These are phyloP conservation scores for Nicotiana tabacum DNA, from an alignment of 257 asterid genomes.

Conservation along the genomic window DNA sequence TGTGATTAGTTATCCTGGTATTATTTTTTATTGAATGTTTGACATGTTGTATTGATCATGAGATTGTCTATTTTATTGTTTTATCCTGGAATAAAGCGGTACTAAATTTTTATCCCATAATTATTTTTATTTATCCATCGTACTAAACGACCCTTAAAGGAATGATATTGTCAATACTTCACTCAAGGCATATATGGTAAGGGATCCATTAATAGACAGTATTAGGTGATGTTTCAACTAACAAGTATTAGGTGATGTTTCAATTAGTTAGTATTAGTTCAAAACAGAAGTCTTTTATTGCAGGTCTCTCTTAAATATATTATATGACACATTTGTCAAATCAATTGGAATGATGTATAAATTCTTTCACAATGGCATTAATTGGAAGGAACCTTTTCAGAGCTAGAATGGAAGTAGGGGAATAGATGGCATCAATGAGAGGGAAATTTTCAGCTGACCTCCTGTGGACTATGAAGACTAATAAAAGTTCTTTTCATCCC, in stretches of 20 bases:
- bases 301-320: slow-evolving; percentile 2
- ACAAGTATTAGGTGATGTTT: background rate
- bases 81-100: no score
- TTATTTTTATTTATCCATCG: no score
- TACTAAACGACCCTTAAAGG: background rate
- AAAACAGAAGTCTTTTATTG: background rate
- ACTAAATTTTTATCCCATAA: no score
- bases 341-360: slow-evolving; percentile 1
- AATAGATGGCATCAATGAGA: background rate
- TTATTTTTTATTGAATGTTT: no score
- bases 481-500: no score
- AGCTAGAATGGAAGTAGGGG: background rate
- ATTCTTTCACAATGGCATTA: slow-evolving; percentile 5
- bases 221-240: background rate
- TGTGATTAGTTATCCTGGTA: no score
- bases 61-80: no score
- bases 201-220: slow-evolving; percentile 1
- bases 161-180: background rate
- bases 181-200: slow-evolving; percentile 1
- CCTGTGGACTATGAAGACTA: background rate
- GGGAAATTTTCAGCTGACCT: background rate
- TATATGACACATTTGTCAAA: slow-evolving; percentile 1
- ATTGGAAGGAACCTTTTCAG: background rate
- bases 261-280: background rate
- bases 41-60: no score